Conservation (phyloP, 2,329 filamentous ascomycete species). For the Rutstroemia sp. region DNA sequence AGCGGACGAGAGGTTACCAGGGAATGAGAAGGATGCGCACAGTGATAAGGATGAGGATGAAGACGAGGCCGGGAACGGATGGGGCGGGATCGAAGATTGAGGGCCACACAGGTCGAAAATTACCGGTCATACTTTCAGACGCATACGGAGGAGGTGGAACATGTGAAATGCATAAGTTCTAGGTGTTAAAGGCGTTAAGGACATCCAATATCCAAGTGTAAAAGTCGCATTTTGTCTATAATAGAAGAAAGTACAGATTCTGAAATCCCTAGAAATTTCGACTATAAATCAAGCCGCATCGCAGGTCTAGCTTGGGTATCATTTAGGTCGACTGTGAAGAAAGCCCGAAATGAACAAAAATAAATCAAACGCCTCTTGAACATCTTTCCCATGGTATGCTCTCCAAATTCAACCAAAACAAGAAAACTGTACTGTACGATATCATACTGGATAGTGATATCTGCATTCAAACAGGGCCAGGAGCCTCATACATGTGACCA, state of each 20-base stretch:
- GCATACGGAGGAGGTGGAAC: neutral
- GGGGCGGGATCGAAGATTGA: constrained; percentile 29
- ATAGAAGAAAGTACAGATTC: neutral
- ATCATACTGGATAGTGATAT: neutral
- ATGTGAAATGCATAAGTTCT: neutral
- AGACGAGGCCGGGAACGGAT: constrained; percentile 29
- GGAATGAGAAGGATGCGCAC: constrained; percentile 36
- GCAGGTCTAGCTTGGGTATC: neutral
- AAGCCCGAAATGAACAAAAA: neutral
- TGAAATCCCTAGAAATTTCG: neutral
- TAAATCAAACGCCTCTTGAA: neutral
- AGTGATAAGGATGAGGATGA: constrained; percentile 12
- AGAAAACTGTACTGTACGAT: neutral
- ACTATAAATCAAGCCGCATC: neutral
- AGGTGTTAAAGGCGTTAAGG: neutral
- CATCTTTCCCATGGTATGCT: neutral
- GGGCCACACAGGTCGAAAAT: neutral
- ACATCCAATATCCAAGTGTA: neutral
- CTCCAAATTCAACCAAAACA: neutral
- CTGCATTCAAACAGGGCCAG: constrained; percentile 31
- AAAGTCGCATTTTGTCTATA: neutral
- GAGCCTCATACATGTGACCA: constrained; percentile 61
- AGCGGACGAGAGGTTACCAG: constrained; percentile 65
- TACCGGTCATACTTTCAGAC: neutral
- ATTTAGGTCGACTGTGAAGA: neutral